A percentile compares a stretch with the other conserved stretches of the same genome.
Evolutionary conservation across 1,284 basidiomycete genomes (phyloP).

Genomic region (Malassezia restricta): DNA sequence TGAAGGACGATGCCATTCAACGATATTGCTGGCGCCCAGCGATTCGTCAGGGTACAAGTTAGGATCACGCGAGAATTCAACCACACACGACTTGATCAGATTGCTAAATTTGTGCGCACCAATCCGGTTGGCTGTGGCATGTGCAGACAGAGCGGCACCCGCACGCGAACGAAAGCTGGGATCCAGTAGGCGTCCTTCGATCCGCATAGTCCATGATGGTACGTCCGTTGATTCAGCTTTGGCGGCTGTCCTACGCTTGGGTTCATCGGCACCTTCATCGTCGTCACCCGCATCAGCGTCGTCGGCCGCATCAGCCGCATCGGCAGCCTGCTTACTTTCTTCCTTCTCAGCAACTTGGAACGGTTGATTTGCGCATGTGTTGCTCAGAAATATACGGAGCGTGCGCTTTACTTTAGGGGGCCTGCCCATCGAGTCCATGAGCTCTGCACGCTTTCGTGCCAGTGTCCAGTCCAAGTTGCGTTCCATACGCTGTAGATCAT

Average conservation of each 20-base stretch:
- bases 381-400: slow-evolving; percentile 73
- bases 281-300: slow-evolving; percentile 16
- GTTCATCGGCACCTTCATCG: slow-evolving; percentile 16
- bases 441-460: slow-evolving; percentile 74
- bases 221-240: slow-evolving; percentile 52
- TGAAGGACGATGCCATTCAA: slow-evolving; percentile 49
- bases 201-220: slow-evolving; percentile 75
- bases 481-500: slow-evolving; percentile 73
- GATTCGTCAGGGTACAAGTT: slow-evolving; percentile 57
- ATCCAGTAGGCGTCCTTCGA: slow-evolving; percentile 72
- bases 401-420: slow-evolving; percentile 58
- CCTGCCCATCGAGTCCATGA: slow-evolving; percentile 38
- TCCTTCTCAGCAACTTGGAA: slow-evolving; percentile 34
- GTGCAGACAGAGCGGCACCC: slow-evolving; percentile 32
- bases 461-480: slow-evolving; percentile 90
- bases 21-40: slow-evolving; percentile 27
- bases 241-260: slow-evolving; percentile 3
- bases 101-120: slow-evolving; percentile 62
- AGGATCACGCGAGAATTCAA: slow-evolving; percentile 77
- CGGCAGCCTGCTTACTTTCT: slow-evolving; percentile 17
- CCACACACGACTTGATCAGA: slow-evolving; percentile 67
- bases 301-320: slow-evolving; percentile 19
- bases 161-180: slow-evolving; percentile 33
- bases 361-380: slow-evolving; percentile 69
- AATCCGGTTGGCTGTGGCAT: slow-evolving; percentile 34